A percentile compares a stretch with the other conserved stretches of the same genome.
Conservation (phyloP, 306 rosid species). For the Oemleria cerasiformis region DNA sequence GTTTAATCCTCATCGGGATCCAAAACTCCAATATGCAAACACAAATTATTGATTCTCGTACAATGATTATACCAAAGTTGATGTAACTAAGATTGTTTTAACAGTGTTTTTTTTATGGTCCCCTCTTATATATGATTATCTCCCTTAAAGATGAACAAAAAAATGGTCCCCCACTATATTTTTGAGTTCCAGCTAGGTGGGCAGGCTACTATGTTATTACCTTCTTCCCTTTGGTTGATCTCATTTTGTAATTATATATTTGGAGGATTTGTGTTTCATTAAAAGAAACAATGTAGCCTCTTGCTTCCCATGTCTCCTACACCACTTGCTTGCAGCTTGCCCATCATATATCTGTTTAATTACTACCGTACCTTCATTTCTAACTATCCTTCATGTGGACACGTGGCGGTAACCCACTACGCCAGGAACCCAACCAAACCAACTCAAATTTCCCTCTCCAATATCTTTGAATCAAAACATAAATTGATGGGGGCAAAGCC, state of each 20-base stretch:
- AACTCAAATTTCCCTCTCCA: neutral
- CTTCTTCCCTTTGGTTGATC: slow-evolving; percentile 8
- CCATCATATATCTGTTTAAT: slow-evolving; percentile 9
- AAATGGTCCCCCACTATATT: slow-evolving; percentile 34
- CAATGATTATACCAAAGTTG: neutral
- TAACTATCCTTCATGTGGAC: slow-evolving; percentile 18
- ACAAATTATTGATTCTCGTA: neutral
- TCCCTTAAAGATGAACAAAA: slow-evolving; percentile 1
- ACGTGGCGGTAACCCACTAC: slow-evolving; percentile 34
- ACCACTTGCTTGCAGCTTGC: slow-evolving; percentile 3
- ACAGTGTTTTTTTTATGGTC: slow-evolving; percentile 8
- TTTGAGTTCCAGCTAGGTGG: too few relatives aligned
- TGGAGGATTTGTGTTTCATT: slow-evolving; percentile 45
- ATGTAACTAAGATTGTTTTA: too few relatives aligned
- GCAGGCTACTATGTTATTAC: neutral
- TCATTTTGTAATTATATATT: neutral
- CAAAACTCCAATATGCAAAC: neutral
- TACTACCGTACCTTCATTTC: neutral
- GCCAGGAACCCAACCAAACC: neutral
- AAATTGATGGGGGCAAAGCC: too few relatives aligned
- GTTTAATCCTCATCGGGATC: neutral
- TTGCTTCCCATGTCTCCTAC: slow-evolving; percentile 24
- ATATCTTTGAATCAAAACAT: too few relatives aligned
- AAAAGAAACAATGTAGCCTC: slow-evolving; percentile 45
- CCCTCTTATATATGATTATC: slow-evolving; percentile 13